Evolutionary conservation across 179 eudicot species (phyloP).

Genomic region (Spinacia oleracea): DNA sequence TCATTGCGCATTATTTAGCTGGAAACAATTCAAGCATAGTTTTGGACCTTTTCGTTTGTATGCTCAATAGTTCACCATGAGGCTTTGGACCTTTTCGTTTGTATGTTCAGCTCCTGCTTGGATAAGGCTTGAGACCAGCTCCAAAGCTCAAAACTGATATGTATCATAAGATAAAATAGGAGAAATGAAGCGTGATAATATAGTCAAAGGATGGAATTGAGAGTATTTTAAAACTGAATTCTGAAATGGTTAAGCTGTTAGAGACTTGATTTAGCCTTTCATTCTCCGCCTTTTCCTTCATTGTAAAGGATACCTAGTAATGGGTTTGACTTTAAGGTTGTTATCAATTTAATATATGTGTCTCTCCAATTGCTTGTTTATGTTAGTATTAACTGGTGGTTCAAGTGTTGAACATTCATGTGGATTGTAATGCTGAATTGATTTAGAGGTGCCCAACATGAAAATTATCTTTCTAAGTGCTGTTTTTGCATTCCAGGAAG

Average conservation of each 20-base stretch:
- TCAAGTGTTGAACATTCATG: not conserved
- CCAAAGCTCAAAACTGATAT: not conserved
- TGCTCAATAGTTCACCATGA: not conserved
- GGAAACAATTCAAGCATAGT: not conserved
- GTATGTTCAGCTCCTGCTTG: not conserved
- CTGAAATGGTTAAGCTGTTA: not conserved
- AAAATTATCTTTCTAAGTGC: not conserved
- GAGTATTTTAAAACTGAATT: not conserved
- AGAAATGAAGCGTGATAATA: not conserved
- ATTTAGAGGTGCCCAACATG: not conserved
- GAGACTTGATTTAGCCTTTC: not conserved
- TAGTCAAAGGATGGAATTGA: not conserved
- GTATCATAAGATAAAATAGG: not conserved
- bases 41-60: not conserved
- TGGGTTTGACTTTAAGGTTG: not conserved
- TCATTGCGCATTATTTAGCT: not conserved
- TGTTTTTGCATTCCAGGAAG: constrained; percentile 59
- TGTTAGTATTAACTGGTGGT: not conserved
- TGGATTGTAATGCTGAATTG: not conserved
- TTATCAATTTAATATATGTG: not conserved
- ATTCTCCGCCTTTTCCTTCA: not conserved
- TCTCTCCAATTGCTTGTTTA: not conserved
- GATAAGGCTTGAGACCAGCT: not conserved
- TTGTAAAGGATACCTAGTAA: not conserved
- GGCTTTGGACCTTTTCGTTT: not conserved